A percentile compares a stretch with the other conserved stretches of the same genome.
Evolutionary conservation across 495 filamentous ascomycete genomes (phyloP).

Genomic region (Neurospora discreta): DNA sequence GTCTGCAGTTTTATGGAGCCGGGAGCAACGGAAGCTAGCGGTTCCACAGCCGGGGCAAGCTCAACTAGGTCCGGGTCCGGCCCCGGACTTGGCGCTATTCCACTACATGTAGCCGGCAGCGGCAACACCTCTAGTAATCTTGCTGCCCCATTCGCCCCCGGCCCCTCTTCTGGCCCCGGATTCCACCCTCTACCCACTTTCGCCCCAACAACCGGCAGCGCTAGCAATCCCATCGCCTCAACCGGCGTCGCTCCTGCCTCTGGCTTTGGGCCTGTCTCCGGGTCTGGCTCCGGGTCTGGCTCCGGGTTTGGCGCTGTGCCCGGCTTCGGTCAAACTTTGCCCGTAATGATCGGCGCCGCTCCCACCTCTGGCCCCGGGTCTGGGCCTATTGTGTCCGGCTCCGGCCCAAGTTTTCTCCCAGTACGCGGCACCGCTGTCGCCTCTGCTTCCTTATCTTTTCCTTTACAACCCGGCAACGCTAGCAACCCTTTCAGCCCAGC

Average conservation of each 20-base stretch:
- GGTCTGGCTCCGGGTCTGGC: background rate
- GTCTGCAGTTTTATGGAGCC: conserved; percentile 15
- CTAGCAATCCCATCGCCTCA: background rate
- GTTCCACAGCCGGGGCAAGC: background rate
- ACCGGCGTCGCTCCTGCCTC: background rate
- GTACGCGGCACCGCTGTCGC: background rate
- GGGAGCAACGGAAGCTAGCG: background rate
- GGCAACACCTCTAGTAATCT: background rate
- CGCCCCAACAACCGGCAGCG: background rate
- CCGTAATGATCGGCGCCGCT: background rate
- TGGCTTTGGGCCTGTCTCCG: background rate
- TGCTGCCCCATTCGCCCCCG: background rate
- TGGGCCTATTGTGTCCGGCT: background rate
- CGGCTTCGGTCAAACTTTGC: background rate
- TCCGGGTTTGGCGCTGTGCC: background rate
- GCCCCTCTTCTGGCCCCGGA: background rate
- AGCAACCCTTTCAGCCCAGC: background rate
- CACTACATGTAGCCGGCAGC: background rate
- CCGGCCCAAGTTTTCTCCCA: background rate
- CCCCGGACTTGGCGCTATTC: background rate
- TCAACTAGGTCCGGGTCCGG: background rate
- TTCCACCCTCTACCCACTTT: background rate
- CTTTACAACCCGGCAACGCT: background rate
- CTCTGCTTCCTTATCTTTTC: background rate
- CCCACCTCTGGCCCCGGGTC: background rate